A percentile compares a stretch with the other conserved stretches of the same genome.
These are phyloP conservation scores for Mrakia blollopis DNA, from an alignment of 768 basidiomycete species.

Conservation along the genomic window DNA sequence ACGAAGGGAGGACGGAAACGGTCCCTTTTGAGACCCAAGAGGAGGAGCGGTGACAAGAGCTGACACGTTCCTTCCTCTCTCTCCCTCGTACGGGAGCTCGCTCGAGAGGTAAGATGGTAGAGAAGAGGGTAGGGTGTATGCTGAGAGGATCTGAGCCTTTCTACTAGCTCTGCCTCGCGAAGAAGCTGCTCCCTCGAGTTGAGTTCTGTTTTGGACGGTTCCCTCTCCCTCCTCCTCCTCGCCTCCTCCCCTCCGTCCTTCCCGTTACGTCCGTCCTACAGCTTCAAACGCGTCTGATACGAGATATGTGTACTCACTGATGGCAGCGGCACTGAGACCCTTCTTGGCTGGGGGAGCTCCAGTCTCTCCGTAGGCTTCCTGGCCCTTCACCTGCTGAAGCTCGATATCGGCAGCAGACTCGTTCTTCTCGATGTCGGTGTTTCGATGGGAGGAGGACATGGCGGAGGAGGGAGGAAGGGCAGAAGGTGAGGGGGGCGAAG, in stretches of 20 bases:
- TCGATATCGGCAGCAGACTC: constrained; percentile 6
- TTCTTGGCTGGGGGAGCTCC: not conserved
- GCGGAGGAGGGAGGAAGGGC: not conserved
- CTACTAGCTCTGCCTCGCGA: too few relatives aligned
- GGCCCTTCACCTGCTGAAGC: constrained; percentile 2
- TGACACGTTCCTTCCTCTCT: too few relatives aligned
- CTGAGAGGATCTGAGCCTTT: too few relatives aligned
- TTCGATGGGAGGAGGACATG: not conserved
- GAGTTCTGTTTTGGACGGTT: not conserved
- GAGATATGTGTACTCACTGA: constrained; percentile 12
- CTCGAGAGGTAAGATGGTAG: too few relatives aligned
- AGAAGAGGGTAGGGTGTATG: too few relatives aligned
- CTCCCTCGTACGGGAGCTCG: too few relatives aligned
- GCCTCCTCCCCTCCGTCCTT: not conserved
- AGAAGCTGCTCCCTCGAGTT: too few relatives aligned
- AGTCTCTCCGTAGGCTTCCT: not conserved
- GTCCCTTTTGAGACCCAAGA: too few relatives aligned
- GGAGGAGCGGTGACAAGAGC: too few relatives aligned
- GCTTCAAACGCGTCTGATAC: not conserved
- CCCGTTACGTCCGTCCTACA: not conserved
- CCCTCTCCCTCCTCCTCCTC: not conserved
- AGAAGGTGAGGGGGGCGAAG: not conserved
- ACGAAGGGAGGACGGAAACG: too few relatives aligned
- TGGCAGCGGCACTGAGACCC: constrained; percentile 11
- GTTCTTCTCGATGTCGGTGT: not conserved